Evolutionary conservation across 1,284 basidiomycete genomes (phyloP).

Genomic region (Garcileccinum viscosum): DNA sequence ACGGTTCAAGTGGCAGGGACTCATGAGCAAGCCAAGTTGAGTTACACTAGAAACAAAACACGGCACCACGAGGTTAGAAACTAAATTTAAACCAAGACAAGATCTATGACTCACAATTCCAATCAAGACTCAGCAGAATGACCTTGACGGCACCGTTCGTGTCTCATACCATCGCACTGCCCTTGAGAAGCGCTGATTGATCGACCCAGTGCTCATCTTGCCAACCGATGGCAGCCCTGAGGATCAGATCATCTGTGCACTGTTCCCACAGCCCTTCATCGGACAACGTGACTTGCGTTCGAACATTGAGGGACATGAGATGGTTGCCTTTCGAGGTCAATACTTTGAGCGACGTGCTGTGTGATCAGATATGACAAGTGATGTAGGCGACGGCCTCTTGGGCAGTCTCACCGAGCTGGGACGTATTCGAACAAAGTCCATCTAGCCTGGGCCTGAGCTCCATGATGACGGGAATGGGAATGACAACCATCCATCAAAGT

Average conservation of each 20-base stretch:
- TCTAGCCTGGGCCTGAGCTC: no score
- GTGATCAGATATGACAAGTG: conserved; percentile 76
- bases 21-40: conserved; percentile 80
- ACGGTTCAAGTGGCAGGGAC: no score
- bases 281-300: conserved; percentile 81
- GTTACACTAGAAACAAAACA: conserved; percentile 58
- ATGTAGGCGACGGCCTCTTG: conserved; percentile 77
- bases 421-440: conserved; percentile 76
- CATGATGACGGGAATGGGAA: conserved; percentile 94
- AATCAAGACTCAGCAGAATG: conserved; percentile 88
- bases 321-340: conserved; percentile 97
- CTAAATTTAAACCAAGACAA: not conserved
- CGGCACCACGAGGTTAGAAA: conserved; percentile 24
- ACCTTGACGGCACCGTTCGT: conserved; percentile 74
- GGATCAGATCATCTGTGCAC: conserved; percentile 94
- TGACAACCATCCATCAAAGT: conserved; percentile 84
- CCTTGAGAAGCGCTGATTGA: conserved; percentile 73
- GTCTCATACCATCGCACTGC: conserved; percentile 40
- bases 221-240: conserved; percentile 91
- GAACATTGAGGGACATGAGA: conserved; percentile 81
- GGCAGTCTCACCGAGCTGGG: conserved; percentile 74
- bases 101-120: conserved; percentile 73
- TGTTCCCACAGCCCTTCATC: conserved; percentile 63
- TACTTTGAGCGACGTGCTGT: conserved; percentile 84
- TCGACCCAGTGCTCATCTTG: conserved; percentile 93